Base-by-base conservation (phyloP, 768 basidiomycete genomes). In the Tricholoma sp. region DNA sequence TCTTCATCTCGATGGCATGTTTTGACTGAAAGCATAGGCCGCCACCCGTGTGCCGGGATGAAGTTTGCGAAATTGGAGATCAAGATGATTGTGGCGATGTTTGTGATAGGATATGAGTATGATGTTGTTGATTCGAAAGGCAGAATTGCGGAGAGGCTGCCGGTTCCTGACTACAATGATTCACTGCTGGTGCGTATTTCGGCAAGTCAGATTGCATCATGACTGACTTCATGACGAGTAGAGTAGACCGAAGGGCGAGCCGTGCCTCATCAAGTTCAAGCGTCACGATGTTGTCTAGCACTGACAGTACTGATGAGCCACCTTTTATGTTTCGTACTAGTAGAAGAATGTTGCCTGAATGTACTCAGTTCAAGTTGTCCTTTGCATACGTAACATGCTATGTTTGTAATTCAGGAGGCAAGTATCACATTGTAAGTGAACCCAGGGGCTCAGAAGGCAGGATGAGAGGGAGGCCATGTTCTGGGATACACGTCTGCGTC, bases 1-100 rank as follows among this genome's bases (percentile, higher is more conserved):
- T 37, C 7, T 36, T 24, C 24, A 24, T 24, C 24, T 24, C 24
- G 24, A 24, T 4, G 24, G 24, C 4, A 24, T 24, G n/a, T 24
- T 24, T 24, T 24, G 24, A 24, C 24, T 4, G 24, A 1, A 24
- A 24, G 24, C 24, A 9, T 7, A 70, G 74, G 74, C 42, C 72
- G 73, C 4, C 75, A 75, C 58, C 71, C 72, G 2, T 76, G 75
- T 52, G 55, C 65, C 18, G 75, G 75, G 12, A 73, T 74, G 68
- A 68, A 67, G 55, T 55, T 73, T 6, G 74, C 74, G 8, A 76
- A 74, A 56, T 60, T 76, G 3, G 24, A 24, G 24, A 24, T 24
- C 24, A 24, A 24, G 24, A 24, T 72, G 3, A 66, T 74, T 36
- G 52, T 73, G 13, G 69, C 72, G 1, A 54, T 74, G 9, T 58